These are phyloP conservation scores for Fomitopsis betulina DNA, from an alignment of 1,284 basidiomycete species.

Conservation along the genomic window DNA sequence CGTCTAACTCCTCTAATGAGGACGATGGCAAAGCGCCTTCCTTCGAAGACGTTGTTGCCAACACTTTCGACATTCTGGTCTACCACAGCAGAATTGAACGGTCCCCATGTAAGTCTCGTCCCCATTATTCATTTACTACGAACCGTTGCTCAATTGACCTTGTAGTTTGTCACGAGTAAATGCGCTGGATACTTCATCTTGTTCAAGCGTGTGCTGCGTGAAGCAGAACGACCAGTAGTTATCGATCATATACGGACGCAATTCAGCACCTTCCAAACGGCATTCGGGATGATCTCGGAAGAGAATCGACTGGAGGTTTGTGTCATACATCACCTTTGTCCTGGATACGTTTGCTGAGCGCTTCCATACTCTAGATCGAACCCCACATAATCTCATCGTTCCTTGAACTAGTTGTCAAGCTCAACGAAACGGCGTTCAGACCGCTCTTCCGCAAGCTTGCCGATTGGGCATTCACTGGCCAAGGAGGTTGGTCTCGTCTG, in stretches of 20 bases:
- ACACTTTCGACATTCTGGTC: slow-evolving; percentile 57
- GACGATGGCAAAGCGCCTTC: slow-evolving; percentile 63
- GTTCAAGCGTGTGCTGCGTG: slow-evolving; percentile 60
- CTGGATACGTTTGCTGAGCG: not conserved
- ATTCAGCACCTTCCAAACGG: slow-evolving; percentile 82
- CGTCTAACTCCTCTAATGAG: slow-evolving; percentile 41
- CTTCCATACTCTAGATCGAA: slow-evolving; percentile 41
- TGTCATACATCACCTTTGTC: not conserved
- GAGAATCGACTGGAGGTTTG: slow-evolving; percentile 20
- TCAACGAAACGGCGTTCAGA: slow-evolving; percentile 91
- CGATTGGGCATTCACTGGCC: slow-evolving; percentile 88
- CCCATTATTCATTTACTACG: not conserved
- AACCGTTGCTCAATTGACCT: not conserved
- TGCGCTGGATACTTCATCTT: slow-evolving; percentile 63
- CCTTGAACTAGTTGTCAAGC: slow-evolving; percentile 85
- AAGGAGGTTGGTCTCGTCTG: slow-evolving; percentile 37
- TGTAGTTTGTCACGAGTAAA: slow-evolving; percentile 12
- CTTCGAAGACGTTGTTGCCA: slow-evolving; percentile 63
- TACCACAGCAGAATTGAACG: slow-evolving; percentile 23
- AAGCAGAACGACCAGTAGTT: slow-evolving; percentile 61
- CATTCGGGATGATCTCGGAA: slow-evolving; percentile 60
- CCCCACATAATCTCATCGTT: slow-evolving; percentile 68
- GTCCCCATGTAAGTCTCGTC: slow-evolving; percentile 33
- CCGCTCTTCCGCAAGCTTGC: slow-evolving; percentile 90
- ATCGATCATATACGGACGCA: slow-evolving; percentile 66